phyloP scores from a whole-genome alignment of 2,329 filamentous ascomycete genomes.

The Fusarium palustre region DNA sequence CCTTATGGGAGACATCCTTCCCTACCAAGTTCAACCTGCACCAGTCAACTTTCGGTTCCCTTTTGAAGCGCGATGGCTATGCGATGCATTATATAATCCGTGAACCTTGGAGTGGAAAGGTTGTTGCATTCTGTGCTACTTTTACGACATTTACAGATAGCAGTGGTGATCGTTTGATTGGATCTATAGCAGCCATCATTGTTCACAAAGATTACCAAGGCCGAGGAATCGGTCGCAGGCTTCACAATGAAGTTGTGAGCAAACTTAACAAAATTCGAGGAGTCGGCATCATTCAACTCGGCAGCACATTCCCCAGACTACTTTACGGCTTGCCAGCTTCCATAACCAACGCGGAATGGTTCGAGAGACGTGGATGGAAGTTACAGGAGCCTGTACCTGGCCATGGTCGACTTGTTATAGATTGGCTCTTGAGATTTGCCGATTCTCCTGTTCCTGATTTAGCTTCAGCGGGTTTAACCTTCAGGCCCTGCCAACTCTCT shows the following conservation, averaged over 20 bases:
- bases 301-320: constrained; percentile 69
- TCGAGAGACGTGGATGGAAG: constrained; percentile 65
- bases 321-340: constrained; percentile 65
- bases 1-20: constrained; percentile 62
- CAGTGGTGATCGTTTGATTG: constrained; percentile 64
- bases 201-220: constrained; percentile 61
- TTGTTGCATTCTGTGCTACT: constrained; percentile 70
- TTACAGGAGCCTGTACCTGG: constrained; percentile 59
- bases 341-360: constrained; percentile 62
- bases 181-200: constrained; percentile 66
- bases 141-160: constrained; percentile 69
- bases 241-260: constrained; percentile 64
- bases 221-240: constrained; percentile 64
- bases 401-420: constrained; percentile 62
- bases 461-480: constrained; percentile 56
- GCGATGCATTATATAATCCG: constrained; percentile 68
- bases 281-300: constrained; percentile 66
- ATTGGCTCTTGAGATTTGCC: constrained; percentile 66
- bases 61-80: constrained; percentile 67
- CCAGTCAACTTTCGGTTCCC: constrained; percentile 55
- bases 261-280: constrained; percentile 64
- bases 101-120: constrained; percentile 54
- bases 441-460: constrained; percentile 60
- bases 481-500: constrained; percentile 58
- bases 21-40: constrained; percentile 59